Percentiles rank a stretch among this genome's conserved stretches.
phyloP scores from a whole-genome alignment of 2,329 filamentous ascomycete species.

The Neonectria punicea region DNA sequence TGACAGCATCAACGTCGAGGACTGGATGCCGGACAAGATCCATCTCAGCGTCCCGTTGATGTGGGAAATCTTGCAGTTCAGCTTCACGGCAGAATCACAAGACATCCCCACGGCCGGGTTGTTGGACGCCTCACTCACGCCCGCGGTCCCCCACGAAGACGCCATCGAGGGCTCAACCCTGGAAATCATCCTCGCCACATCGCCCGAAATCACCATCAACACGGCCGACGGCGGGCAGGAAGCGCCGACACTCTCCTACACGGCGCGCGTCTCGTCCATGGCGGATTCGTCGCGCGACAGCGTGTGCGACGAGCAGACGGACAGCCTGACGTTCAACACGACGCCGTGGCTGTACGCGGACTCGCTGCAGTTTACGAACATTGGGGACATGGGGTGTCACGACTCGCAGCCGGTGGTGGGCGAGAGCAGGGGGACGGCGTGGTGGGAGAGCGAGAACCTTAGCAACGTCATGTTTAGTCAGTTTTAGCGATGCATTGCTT shows the following conservation, averaged over 20 bases:
- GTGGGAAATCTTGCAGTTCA: slow-evolving; percentile 64
- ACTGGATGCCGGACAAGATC: slow-evolving; percentile 64
- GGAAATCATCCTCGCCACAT: slow-evolving; percentile 62
- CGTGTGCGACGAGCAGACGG: slow-evolving; percentile 46
- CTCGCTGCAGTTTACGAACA: slow-evolving; percentile 51
- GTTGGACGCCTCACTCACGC: slow-evolving; percentile 55
- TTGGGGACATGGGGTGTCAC: slow-evolving; percentile 49
- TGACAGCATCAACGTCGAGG: slow-evolving; percentile 58
- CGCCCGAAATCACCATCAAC: slow-evolving; percentile 62
- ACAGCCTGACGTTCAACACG: slow-evolving; percentile 53
- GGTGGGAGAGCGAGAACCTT: slow-evolving; percentile 55
- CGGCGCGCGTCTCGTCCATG: slow-evolving; percentile 38
- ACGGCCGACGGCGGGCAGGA: slow-evolving; percentile 62
- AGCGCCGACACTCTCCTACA: slow-evolving; percentile 55
- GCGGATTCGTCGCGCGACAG: slow-evolving; percentile 38
- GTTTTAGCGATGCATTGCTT: slow-evolving; percentile 41
- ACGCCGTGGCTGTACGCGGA: slow-evolving; percentile 58
- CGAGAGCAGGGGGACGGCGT: slow-evolving; percentile 45
- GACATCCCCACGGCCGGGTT: slow-evolving; percentile 52
- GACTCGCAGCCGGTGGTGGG: slow-evolving; percentile 42
- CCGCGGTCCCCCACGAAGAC: slow-evolving; percentile 44
- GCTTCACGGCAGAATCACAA: slow-evolving; percentile 51
- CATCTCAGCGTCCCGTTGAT: slow-evolving; percentile 63
- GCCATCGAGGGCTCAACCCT: slow-evolving; percentile 52
- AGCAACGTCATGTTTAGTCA: slow-evolving; percentile 53